phyloP scores from a whole-genome alignment of 1,284 basidiomycete genomes.

The Cutaneotrichosporon sp. region DNA sequence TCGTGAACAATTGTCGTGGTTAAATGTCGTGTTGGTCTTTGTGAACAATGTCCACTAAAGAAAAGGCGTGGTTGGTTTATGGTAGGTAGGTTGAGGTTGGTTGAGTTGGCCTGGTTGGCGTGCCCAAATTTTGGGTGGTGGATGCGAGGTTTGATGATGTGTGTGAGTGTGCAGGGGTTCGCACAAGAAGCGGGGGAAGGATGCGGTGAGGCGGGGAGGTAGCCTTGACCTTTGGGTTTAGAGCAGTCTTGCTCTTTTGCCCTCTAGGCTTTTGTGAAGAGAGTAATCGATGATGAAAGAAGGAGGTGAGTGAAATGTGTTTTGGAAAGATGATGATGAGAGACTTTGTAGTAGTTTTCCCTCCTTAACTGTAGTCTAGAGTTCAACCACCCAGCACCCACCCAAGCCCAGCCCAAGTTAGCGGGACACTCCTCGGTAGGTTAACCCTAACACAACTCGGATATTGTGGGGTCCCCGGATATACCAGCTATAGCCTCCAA shows the following conservation, averaged over 20 bases:
- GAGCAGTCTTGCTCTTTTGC: neutral
- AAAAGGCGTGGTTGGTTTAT: neutral
- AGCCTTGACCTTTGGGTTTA: neutral
- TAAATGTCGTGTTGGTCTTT: neutral
- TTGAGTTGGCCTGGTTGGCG: neutral
- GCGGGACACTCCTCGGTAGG: too few relatives aligned
- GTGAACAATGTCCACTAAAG: too few relatives aligned
- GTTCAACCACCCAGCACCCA: too few relatives aligned
- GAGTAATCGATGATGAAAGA: neutral
- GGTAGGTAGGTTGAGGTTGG: neutral
- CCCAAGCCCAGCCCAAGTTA: too few relatives aligned
- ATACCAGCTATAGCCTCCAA: too few relatives aligned
- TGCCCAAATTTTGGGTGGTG: slow-evolving; percentile 1
- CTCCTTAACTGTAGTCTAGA: neutral
- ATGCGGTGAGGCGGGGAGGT: neutral
- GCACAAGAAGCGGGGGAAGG: slow-evolving; percentile 1
- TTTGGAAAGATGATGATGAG: slow-evolving; percentile 7
- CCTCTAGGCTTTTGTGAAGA: neutral
- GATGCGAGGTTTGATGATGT: neutral
- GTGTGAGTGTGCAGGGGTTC: neutral
- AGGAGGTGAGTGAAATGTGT: neutral
- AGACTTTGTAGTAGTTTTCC: neutral
- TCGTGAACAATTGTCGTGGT: neutral
- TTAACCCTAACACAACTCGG: too few relatives aligned
- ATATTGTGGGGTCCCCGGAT: too few relatives aligned